Percentiles rank a stretch among this genome's conserved stretches.
Conservation (phyloP, 495 filamentous ascomycete genomes). For the Neurospora terricola region DNA sequence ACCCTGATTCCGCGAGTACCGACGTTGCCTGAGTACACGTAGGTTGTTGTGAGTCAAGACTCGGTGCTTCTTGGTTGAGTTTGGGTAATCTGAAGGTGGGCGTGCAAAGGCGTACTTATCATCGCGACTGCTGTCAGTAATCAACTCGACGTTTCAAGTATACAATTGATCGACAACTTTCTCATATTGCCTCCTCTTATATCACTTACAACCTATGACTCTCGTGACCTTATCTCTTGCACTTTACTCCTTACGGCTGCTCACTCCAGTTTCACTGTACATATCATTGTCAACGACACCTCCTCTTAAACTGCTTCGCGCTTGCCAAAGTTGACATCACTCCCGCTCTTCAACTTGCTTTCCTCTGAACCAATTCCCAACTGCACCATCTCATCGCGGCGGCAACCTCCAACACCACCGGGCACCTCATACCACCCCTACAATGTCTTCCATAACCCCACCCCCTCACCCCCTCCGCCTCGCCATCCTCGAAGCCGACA, state of each 20-base stretch:
- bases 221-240: not conserved
- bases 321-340: not conserved
- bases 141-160: not conserved
- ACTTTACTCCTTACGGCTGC: not conserved
- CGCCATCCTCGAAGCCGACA: conserved; percentile 77
- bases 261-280: not conserved
- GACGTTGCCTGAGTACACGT: not conserved
- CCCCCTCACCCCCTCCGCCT: conserved; percentile 53
- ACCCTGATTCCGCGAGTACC: not conserved
- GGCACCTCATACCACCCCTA: not conserved
- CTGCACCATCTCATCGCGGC: not conserved
- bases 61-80: not conserved
- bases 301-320: not conserved
- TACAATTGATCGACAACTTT: not conserved
- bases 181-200: not conserved
- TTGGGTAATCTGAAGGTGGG: not conserved
- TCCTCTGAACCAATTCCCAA: too few relatives aligned
- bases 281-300: not conserved
- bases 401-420: not conserved
- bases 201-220: not conserved
- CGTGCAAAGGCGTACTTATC: not conserved
- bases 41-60: not conserved
- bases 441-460: conserved; percentile 8
- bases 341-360: not conserved
- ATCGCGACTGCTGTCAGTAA: not conserved